A percentile compares a stretch with the other conserved stretches of the same genome.
These are phyloP conservation scores for Diaporthe sp. DNA, from an alignment of 2,329 filamentous ascomycete genomes.

Conservation along the genomic window DNA sequence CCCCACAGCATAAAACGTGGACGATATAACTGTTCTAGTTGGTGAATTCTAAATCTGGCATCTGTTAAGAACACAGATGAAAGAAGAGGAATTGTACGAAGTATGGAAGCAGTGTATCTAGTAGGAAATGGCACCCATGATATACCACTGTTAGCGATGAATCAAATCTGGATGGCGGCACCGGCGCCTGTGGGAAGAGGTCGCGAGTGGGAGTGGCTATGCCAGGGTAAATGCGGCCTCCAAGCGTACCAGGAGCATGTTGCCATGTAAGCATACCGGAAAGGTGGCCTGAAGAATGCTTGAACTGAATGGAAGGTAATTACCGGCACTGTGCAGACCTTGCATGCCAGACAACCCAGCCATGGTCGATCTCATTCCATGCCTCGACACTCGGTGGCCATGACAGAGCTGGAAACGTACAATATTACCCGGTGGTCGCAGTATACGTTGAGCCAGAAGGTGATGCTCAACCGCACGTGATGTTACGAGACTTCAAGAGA, in stretches of 20 bases:
- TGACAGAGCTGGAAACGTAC: not conserved
- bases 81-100: too few species aligned
- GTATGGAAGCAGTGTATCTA: too few species aligned
- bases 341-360: not conserved
- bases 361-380: not conserved
- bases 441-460: not conserved
- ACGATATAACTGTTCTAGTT: too few species aligned
- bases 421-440: not conserved
- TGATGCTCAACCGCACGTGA: not conserved
- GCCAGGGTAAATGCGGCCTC: not conserved
- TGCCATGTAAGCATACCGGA: not conserved
- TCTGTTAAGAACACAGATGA: too few species aligned
- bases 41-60: too few species aligned
- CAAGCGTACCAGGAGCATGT: not conserved
- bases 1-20: not conserved
- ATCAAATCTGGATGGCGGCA: not conserved
- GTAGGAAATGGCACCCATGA: not conserved
- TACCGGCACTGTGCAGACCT: not conserved
- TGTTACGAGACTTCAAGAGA: not conserved
- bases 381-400: not conserved
- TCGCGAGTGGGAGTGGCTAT: not conserved
- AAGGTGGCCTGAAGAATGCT: too few species aligned
- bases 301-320: not conserved
- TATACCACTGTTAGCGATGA: not conserved
- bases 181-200: not conserved